These are phyloP conservation scores for Arthromyces matolae DNA, from an alignment of 768 basidiomycete genomes.

Conservation along the genomic window DNA sequence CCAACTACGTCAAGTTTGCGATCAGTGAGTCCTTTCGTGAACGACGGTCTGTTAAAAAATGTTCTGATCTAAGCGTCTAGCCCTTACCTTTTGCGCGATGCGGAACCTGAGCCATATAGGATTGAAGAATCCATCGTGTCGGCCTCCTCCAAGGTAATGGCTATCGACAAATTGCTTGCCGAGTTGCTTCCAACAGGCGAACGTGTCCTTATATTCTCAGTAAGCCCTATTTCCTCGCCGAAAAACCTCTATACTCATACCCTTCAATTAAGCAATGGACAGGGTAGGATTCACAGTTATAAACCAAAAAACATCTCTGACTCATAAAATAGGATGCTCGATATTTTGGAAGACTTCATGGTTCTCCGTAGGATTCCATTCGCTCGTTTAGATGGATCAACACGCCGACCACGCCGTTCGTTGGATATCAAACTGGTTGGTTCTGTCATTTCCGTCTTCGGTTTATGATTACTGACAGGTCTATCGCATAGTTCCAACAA, in stretches of 20 bases:
- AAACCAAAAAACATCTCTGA: background rate
- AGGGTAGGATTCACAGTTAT: constrained; percentile 25
- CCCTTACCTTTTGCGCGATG: constrained; percentile 50
- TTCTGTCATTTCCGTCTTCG: background rate
- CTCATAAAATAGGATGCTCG: constrained; percentile 50
- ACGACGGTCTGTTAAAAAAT: too few species aligned
- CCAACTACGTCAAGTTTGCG: constrained; percentile 68
- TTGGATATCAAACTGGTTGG: constrained; percentile 56
- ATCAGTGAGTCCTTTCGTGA: constrained; percentile 43
- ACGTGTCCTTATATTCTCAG: constrained; percentile 66
- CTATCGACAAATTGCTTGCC: constrained; percentile 55
- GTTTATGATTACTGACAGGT: background rate
- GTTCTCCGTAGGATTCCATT: constrained; percentile 53
- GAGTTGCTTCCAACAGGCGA: constrained; percentile 58
- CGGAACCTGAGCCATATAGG: constrained; percentile 44
- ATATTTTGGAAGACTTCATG: constrained; percentile 67
- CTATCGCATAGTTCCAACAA: constrained; percentile 48
- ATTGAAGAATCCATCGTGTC: constrained; percentile 55
- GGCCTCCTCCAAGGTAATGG: constrained; percentile 52
- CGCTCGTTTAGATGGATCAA: constrained; percentile 58
- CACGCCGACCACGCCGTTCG: constrained; percentile 48
- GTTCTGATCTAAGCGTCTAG: constrained; percentile 17
- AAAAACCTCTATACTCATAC: too few species aligned
- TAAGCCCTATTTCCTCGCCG: too few species aligned
- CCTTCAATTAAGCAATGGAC: constrained; percentile 56